A percentile compares a stretch with the other conserved stretches of the same genome.
These are phyloP conservation scores for Alternaria rosae DNA, from an alignment of 2,329 filamentous ascomycete genomes.

Conservation along the genomic window DNA sequence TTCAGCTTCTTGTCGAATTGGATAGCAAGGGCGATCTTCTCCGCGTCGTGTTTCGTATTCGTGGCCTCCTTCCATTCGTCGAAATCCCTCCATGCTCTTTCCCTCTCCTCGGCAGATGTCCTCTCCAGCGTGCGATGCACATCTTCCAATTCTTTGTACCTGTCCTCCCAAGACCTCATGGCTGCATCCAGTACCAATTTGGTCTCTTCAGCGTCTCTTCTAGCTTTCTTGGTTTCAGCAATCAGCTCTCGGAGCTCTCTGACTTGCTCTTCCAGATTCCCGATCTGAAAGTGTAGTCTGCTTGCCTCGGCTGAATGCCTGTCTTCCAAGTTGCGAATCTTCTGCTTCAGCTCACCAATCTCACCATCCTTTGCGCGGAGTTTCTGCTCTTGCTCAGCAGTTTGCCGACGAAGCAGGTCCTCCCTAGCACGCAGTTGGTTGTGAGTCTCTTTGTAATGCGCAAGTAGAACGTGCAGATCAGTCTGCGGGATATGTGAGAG, in stretches of 20 bases:
- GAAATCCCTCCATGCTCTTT: slow-evolving; percentile 47
- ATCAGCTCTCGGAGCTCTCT: slow-evolving; percentile 60
- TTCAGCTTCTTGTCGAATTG: slow-evolving; percentile 53
- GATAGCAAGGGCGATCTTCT: slow-evolving; percentile 51
- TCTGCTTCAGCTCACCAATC: slow-evolving; percentile 60
- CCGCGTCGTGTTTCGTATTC: slow-evolving; percentile 45
- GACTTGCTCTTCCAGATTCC: slow-evolving; percentile 60
- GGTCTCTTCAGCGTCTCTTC: slow-evolving; percentile 46
- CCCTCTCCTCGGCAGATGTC: slow-evolving; percentile 46
- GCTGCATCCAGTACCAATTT: slow-evolving; percentile 41
- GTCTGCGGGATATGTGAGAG: slow-evolving; percentile 49
- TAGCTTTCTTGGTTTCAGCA: slow-evolving; percentile 54
- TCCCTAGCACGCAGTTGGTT: slow-evolving; percentile 59
- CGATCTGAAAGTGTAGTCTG: slow-evolving; percentile 60
- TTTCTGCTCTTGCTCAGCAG: slow-evolving; percentile 59
- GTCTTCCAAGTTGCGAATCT: slow-evolving; percentile 58
- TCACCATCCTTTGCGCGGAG: slow-evolving; percentile 61
- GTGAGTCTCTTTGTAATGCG: slow-evolving; percentile 60
- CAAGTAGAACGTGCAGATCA: slow-evolving; percentile 48
- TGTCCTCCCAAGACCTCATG: slow-evolving; percentile 51
- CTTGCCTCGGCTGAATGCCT: slow-evolving; percentile 60
- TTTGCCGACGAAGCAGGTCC: slow-evolving; percentile 58
- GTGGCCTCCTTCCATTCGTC: slow-evolving; percentile 54
- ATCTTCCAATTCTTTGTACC: slow-evolving; percentile 55
- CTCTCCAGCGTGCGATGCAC: slow-evolving; percentile 50